Conservation (phyloP, 768 basidiomycete genomes). For the Nidularia sp. region DNA sequence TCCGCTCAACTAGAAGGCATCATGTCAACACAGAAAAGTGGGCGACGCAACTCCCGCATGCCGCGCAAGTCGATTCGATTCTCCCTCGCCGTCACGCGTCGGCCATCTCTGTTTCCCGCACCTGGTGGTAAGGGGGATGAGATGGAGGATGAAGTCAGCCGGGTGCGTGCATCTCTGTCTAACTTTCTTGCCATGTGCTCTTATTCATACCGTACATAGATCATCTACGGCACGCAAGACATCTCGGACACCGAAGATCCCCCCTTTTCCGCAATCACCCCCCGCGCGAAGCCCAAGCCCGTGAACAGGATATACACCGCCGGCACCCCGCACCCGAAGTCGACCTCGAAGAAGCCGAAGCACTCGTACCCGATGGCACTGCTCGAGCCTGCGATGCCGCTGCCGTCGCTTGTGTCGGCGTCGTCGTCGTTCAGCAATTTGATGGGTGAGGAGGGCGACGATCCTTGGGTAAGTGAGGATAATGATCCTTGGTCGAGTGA, state of each 20-base stretch:
- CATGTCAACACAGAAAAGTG: background rate
- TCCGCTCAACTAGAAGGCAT: background rate
- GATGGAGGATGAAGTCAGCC: slow-evolving; percentile 16
- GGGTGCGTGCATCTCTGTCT: slow-evolving; percentile 7
- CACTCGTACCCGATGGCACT: slow-evolving; percentile 13
- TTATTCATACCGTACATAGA: slow-evolving; percentile 5
- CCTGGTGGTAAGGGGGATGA: background rate
- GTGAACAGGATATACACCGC: slow-evolving; percentile 25
- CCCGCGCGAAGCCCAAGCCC: slow-evolving; percentile 10
- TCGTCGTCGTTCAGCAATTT: slow-evolving; percentile 4
- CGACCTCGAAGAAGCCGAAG: slow-evolving; percentile 11
- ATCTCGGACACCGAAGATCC: slow-evolving; percentile 2
- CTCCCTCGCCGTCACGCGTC: slow-evolving; percentile 16
- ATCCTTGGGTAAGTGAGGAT: background rate
- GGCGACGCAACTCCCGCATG: background rate
- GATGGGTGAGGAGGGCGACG: background rate
- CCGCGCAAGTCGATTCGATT: slow-evolving; percentile 19
- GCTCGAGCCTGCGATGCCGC: slow-evolving; percentile 12
- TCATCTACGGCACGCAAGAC: slow-evolving; percentile 20
- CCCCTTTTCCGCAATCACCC: slow-evolving; percentile 9
- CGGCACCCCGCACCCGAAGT: slow-evolving; percentile 14
- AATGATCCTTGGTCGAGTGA: background rate
- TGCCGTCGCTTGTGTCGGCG: slow-evolving; percentile 9
- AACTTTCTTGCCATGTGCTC: background rate
- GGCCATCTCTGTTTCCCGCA: slow-evolving; percentile 15